Conservation (phyloP, 257 asterid genomes). For the Forsythia viridissima region DNA sequence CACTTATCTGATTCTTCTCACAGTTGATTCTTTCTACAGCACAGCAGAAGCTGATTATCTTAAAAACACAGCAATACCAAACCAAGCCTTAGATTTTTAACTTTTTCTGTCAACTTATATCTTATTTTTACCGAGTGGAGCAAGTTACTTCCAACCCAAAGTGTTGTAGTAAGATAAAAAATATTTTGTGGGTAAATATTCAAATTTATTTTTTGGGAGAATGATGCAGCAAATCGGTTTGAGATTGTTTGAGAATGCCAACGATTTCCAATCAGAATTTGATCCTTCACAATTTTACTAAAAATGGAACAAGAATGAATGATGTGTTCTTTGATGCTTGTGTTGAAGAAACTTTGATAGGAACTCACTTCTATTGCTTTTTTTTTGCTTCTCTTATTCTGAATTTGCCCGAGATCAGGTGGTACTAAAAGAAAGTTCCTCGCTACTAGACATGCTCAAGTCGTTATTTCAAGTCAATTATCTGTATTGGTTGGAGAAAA, state of each 20-base stretch:
- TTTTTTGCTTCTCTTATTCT: constrained; percentile 12
- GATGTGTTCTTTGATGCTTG: background rate
- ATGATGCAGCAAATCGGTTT: background rate
- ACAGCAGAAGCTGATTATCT: too few relatives aligned
- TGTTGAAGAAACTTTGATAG: background rate
- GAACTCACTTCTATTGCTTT: background rate
- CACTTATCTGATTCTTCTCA: too few relatives aligned
- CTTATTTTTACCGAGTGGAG: background rate
- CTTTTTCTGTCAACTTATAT: background rate
- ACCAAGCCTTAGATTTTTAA: too few relatives aligned
- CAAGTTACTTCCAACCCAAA: background rate
- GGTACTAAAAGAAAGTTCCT: constrained; percentile 74
- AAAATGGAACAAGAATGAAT: background rate
- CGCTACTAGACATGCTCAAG: constrained; percentile 86
- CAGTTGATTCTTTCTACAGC: too few relatives aligned
- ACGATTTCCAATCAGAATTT: background rate
- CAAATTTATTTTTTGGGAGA: background rate
- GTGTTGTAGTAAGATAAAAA: background rate
- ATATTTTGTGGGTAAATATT: background rate
- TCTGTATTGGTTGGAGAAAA: constrained; percentile 85
- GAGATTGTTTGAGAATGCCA: background rate
- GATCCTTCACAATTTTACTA: background rate
- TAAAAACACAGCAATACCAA: too few relatives aligned
- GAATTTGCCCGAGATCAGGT: constrained; percentile 51
- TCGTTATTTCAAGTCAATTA: constrained; percentile 83